Conservation (phyloP, 2,329 filamentous ascomycete species). For the Cercospora canescens region DNA sequence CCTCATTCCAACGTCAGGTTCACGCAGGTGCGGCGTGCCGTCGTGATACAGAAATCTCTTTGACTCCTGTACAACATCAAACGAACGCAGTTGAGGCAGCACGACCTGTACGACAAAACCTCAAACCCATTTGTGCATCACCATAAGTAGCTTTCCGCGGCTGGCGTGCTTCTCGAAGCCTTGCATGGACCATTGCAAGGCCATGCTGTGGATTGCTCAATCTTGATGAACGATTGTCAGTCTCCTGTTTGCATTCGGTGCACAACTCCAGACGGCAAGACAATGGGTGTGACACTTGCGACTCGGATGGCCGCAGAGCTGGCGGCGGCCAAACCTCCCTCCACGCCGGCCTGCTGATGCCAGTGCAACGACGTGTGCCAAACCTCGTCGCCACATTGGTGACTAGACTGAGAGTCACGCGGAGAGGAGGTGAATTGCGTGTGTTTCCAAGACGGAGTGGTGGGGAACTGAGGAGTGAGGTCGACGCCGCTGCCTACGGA, state of each 20-base stretch:
- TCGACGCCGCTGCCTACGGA: not conserved
- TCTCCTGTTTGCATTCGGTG: not conserved
- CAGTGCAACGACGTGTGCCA: not conserved
- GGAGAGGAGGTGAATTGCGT: not conserved
- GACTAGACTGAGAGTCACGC: too few relatives aligned
- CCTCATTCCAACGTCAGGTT: conserved; percentile 9
- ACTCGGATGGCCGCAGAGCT: not conserved
- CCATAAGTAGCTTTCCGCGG: not conserved
- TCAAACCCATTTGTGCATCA: not conserved
- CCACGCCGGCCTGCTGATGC: too few relatives aligned
- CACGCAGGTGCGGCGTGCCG: conserved; percentile 4
- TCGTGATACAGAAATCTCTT: not conserved
- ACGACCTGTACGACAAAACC: not conserved
- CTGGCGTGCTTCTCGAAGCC: not conserved
- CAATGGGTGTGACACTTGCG: not conserved
- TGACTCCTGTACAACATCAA: not conserved
- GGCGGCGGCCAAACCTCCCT: too few relatives aligned
- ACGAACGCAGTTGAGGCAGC: not conserved
- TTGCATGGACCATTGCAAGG: not conserved
- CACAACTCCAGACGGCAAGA: not conserved
- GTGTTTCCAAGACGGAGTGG: not conserved
- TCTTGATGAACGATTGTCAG: not conserved
- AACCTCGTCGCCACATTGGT: too few relatives aligned
- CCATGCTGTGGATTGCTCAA: not conserved
- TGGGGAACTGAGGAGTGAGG: not conserved